These are phyloP conservation scores for Cerrena zonata DNA, from an alignment of 1,284 basidiomycete species.

Conservation along the genomic window DNA sequence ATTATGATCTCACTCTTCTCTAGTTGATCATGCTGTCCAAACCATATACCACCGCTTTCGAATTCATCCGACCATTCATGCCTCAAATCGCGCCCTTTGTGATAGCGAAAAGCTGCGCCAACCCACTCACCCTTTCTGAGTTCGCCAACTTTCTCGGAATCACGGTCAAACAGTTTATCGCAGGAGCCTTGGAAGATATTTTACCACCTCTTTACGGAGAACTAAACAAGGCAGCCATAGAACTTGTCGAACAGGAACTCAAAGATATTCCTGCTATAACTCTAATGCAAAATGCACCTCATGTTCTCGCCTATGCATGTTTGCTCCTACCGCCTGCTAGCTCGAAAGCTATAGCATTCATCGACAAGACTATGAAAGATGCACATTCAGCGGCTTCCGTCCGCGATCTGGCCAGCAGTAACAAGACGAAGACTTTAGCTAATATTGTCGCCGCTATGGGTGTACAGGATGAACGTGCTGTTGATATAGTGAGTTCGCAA, in stretches of 20 bases:
- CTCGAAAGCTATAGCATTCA: constrained; percentile 55
- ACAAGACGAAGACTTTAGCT: constrained; percentile 62
- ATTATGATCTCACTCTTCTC: constrained; percentile 5
- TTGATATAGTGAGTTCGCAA: constrained; percentile 37
- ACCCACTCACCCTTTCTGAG: constrained; percentile 57
- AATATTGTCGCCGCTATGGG: constrained; percentile 75
- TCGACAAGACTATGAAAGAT: constrained; percentile 48
- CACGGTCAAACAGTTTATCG: constrained; percentile 58
- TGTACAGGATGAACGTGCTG: constrained; percentile 47
- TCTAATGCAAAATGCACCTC: constrained; percentile 55
- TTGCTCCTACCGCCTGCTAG: constrained; percentile 52
- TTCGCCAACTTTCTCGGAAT: constrained; percentile 58
- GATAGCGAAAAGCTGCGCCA: constrained; percentile 50
- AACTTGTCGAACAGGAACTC: constrained; percentile 41
- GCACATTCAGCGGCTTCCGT: constrained; percentile 38
- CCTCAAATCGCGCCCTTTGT: constrained; percentile 65
- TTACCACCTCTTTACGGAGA: constrained; percentile 69
- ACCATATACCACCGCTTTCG: constrained; percentile 60
- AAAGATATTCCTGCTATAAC: constrained; percentile 45
- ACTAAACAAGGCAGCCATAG: constrained; percentile 43
- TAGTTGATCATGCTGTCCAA: constrained; percentile 61
- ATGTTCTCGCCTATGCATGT: constrained; percentile 72
- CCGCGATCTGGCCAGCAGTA: constrained; percentile 55
- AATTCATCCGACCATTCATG: constrained; percentile 66
- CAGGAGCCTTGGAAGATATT: constrained; percentile 58